A percentile compares a stretch with the other conserved stretches of the same genome.
These are phyloP conservation scores for Rhizophlyctis rosea DNA, from an alignment of 192 early-diverging fungal genomes.

Conservation along the genomic window DNA sequence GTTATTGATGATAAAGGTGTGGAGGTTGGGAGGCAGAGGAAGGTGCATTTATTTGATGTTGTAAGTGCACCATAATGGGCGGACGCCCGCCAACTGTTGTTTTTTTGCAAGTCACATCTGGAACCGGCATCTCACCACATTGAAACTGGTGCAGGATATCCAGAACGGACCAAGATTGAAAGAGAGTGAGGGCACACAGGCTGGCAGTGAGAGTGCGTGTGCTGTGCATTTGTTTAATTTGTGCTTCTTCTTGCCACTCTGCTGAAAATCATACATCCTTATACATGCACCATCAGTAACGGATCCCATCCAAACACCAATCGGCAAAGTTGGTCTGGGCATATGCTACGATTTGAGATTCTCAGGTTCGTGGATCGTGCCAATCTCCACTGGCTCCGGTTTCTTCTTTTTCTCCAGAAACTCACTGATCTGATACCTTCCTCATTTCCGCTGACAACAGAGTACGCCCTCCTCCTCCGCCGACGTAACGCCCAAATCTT, in stretches of 20 bases:
- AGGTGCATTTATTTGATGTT: slow-evolving; percentile 82
- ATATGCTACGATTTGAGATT: slow-evolving; percentile 83
- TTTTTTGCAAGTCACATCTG: too few relatives aligned
- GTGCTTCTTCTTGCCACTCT: neutral
- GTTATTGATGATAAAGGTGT: slow-evolving; percentile 59
- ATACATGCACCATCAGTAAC: slow-evolving; percentile 3
- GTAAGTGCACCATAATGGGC: neutral
- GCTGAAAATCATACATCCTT: neutral
- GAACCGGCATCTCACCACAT: too few relatives aligned
- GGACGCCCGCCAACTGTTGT: too few relatives aligned
- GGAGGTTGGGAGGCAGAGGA: slow-evolving; percentile 59
- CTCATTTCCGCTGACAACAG: neutral
- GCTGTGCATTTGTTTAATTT: too few relatives aligned
- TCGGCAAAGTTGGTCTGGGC: slow-evolving; percentile 21
- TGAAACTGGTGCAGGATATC: neutral
- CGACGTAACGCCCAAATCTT: slow-evolving; percentile 51
- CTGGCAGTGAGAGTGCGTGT: slow-evolving; percentile 10
- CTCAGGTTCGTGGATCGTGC: slow-evolving; percentile 33
- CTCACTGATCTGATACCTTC: too few relatives aligned
- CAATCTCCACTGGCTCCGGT: too few relatives aligned
- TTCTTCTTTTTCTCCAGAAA: too few relatives aligned
- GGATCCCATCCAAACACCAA: slow-evolving; percentile 12
- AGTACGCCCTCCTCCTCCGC: slow-evolving; percentile 47
- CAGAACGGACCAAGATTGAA: slow-evolving; percentile 35
- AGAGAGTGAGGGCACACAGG: slow-evolving; percentile 21